Base-by-base conservation (phyloP, 2,329 filamentous ascomycete genomes). In the Epichloe gansuensis region DNA sequence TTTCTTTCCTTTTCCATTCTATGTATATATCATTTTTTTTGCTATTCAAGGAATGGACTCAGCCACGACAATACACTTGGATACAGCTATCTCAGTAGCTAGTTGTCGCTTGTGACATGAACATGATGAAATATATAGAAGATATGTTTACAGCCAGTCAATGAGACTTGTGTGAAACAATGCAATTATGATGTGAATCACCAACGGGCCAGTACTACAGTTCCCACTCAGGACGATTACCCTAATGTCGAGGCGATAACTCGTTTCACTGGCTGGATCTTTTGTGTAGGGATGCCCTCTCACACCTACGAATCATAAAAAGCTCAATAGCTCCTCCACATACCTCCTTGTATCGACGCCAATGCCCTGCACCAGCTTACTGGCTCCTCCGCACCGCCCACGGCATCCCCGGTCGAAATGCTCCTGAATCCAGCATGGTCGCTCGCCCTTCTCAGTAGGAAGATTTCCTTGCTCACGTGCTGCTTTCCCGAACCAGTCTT, bases 301-400 rank as follows among this genome's bases (percentile, higher is more conserved):
- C 28, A 31, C 7, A 31, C 28, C 3, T 8, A 8, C 28, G 7
- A 34, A 3, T 57, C 54, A 69, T 35, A 70, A 55, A 62, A 89
- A 65, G 61, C 76, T 87, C 65, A 90, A 69, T 52, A 91, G 64
- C 1, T 81, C 82, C 65, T 90, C 86, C 4, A 90, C 80, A 65
- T 90, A 90, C 63, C 77, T 78, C 65, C 82, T 77, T 34, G 86
- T 88, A 71, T 91, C 86, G 37, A 90, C 76, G 0, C 86, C 86
- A 57, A 91, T 88, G 0, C 86, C 86, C 61, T 87, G 82, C 0
- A 79, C 81, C 57, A 89, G 66, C 52, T 77, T 76, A 21, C 75
- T 77, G 1, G 82, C 78, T 3, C 79, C 25, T 77, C 78, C 45
- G 75, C 60, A 73, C 78, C 71, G 53, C 74, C 61, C 46, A 67